Evolutionary conservation across 2,329 filamentous ascomycete species (phyloP), one percentile per base, ranked within the genome.

Genomic region (Mollisiaceae sp.): DNA sequence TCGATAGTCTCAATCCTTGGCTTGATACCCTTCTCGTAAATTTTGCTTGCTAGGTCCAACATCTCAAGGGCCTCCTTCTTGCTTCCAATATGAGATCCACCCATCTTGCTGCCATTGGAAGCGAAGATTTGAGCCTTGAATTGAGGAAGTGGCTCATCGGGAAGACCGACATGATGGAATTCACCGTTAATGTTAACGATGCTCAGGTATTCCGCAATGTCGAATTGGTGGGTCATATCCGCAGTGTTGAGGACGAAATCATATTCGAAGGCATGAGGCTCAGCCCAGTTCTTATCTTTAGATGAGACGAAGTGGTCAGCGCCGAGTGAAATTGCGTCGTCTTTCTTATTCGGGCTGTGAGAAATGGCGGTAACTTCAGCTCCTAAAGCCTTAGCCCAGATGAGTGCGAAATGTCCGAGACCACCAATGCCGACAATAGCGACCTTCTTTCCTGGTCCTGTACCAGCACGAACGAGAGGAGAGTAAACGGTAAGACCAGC

Each of bases 371-470:
- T 85, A 8, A 88, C 83, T 63, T 91, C 87, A 20, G 88, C 88
- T 12, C 88, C 89, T 1, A 94, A 78, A 0, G 91, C 91, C 70
- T 84, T 86, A 0, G 90, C 88, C 76, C 86, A 93, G 65, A 91
- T 80, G 20, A 94, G 75, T 0, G 85, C 91, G 69, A 93, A 86
- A 75, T 94, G 90, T 0, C 91, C 91, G 0, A 93, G 78, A 0
- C 91, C 91, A 9, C 91, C 91, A 12, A 94, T 82, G 5, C 91
- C 91, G 5, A 92, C 81, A 60, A 94, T 85, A 0, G 87, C 91
- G 0, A 94, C 89, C 5, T 79, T 82, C 76, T 90, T 91, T 6
- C 90, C 70, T 8, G 68, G 67, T 9, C 70, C 69, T 8, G 59
- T 60, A 1, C 65, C 65, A 15, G 65, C 86, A 22, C 88, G 84